Percentiles rank a stretch among this genome's conserved stretches.
These are phyloP conservation scores for Ophiostoma montium DNA, from an alignment of 2,329 filamentous ascomycete species.

Conservation along the genomic window DNA sequence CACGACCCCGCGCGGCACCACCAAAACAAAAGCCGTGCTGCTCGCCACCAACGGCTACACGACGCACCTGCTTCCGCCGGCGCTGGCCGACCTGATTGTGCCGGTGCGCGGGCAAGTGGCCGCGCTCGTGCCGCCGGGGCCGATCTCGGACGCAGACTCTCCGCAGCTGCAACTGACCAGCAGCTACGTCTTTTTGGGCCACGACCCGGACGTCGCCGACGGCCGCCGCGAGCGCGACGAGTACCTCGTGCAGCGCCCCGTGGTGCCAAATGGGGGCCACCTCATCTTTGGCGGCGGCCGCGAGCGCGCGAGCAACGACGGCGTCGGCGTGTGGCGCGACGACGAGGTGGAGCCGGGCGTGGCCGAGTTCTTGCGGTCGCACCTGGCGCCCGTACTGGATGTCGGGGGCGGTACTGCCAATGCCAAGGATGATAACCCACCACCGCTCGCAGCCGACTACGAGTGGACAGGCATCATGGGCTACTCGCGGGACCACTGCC, in stretches of 20 bases:
- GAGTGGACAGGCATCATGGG: constrained; percentile 78
- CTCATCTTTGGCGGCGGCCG: constrained; percentile 62
- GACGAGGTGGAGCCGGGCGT: constrained; percentile 28
- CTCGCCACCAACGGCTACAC: constrained; percentile 79
- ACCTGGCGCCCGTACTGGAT: constrained; percentile 28
- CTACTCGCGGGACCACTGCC: constrained; percentile 50
- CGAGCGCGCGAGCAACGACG: constrained; percentile 33
- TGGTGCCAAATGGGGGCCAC: constrained; percentile 31
- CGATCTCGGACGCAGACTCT: no score
- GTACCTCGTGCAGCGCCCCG: constrained; percentile 58
- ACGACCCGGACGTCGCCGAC: constrained; percentile 13
- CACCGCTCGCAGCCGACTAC: constrained; percentile 34
- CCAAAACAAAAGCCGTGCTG: constrained; percentile 50
- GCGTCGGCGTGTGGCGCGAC: constrained; percentile 24
- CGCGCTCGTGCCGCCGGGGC: constrained; percentile 42
- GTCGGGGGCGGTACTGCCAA: no score
- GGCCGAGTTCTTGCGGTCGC: constrained; percentile 37
- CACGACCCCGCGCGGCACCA: constrained; percentile 53
- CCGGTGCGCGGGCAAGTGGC: constrained; percentile 65
- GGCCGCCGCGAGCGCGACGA: constrained; percentile 38
- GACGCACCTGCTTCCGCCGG: constrained; percentile 57
- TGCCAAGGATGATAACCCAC: no score
- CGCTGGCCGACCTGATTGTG: constrained; percentile 56
- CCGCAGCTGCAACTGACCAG: no score
- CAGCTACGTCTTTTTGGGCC: constrained; percentile 49